Evolutionary conservation across 202 grass and related monocot genomes (phyloP).

Genomic region (Saccharum hybrid): DNA sequence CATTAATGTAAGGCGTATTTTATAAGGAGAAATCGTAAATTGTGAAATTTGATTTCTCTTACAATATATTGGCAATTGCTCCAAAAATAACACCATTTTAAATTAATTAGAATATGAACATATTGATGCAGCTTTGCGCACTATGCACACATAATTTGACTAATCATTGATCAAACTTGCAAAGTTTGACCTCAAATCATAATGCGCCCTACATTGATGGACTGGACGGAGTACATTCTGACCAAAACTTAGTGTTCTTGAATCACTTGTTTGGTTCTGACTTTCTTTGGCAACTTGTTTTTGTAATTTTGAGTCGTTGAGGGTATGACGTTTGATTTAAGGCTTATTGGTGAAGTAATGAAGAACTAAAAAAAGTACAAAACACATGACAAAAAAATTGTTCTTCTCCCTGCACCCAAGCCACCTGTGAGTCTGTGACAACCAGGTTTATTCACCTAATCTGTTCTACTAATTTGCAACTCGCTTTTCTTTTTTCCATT

Average conservation of each 20-base stretch:
- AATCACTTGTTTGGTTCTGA: conserved; percentile 18
- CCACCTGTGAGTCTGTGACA: background rate
- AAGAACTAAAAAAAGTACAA: background rate
- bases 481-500: background rate
- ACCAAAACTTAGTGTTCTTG: background rate
- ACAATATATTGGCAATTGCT: background rate
- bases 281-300: background rate
- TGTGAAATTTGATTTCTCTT: background rate
- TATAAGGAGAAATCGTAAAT: background rate
- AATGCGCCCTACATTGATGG: background rate
- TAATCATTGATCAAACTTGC: background rate
- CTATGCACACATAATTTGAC: background rate
- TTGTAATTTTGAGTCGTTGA: background rate
- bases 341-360: background rate
- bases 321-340: background rate
- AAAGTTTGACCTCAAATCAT: background rate
- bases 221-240: background rate
- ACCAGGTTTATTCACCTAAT: background rate
- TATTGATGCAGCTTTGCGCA: background rate
- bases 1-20: background rate
- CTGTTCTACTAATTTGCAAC: background rate
- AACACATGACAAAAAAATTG: background rate
- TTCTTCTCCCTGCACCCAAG: background rate
- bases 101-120: background rate
- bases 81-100: background rate